Base-by-base conservation (phyloP, 2,329 filamentous ascomycete genomes). In the Chaetomiaceae sp. region DNA sequence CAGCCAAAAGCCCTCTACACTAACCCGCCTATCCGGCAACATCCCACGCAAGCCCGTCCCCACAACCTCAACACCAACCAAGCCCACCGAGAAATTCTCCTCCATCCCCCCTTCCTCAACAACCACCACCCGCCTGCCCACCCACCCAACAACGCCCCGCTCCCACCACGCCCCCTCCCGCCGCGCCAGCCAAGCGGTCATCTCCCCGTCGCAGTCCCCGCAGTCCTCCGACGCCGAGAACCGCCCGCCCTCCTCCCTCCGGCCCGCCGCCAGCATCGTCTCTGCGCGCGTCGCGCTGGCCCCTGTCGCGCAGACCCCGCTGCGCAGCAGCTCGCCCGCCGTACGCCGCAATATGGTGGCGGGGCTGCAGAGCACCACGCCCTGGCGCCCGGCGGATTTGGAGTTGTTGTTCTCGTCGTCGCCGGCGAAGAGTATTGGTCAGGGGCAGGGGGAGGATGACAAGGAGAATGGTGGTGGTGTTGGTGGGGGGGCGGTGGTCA, bases 141-240 rank as follows among this genome's bases (percentile, higher is more conserved):
- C 53, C 14, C 48, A 51, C 3, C 59, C 62, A 8, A 69, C 71
- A 3, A 76, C 75, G 0, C 73, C 75, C 3, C 61, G 62, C 17
- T 55, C 48, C 11, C 53, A 59, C 32, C 60, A 66, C 19, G 73
- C 72, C 1, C 70, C 75, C 1, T 70, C 69, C 0, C 67, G 70
- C 1, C 70, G 71, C 5, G 72, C 75, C 10, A 72, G 70, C 45
- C 78, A 81, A 51, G 63, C 78, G 11, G 76, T 66, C 1, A 56
- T 78, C 6, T 79, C 79, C 0, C 82, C 81, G 0, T 86, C 83
- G 0, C 76, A 76, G 15, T 86, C 85, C 1, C 83, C 83, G 0
- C 85, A 88, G 56, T 84, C 85, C 1, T 90, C 86, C 0, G 84
- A 93, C 60, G 84, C 84, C 0, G 87, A 93, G 63, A 91, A 91